Base-by-base conservation (phyloP, 176 grass and related monocot genomes). In the Carex kokanica region DNA sequence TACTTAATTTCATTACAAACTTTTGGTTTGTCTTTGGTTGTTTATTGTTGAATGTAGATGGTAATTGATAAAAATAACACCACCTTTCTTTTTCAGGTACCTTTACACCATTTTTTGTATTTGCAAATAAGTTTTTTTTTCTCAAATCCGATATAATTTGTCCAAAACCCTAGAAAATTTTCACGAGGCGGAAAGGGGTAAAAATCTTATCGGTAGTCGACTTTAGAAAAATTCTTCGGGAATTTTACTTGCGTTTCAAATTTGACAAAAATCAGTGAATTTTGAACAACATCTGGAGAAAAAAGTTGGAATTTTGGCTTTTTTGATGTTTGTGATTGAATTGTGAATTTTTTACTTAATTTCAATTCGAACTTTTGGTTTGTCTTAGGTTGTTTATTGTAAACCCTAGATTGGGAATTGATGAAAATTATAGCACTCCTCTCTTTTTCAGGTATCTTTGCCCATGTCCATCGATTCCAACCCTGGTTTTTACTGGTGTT, bases 161-260 rank as follows among this genome's bases (percentile, higher is more conserved):
- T 17, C 52, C 23, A 60, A 78, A 80, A 80, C 77, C 79, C 57
- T 81, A 62, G 57, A 63, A 43, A 24, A 24, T 43, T 45, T 45
- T 49, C 15, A 27, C 36, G 59, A 2, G n/a, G 10, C 11, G 1
- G 71, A 27, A 51, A 74, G 45, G 71, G 71, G 71, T 17, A 18
- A 21, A 52, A 2, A 25, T 27, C 3, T 41, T 70, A 70, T 3
- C 17, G 32, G 36, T 43, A 10, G 17, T n/a, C 17, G 43, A 11
- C 3, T 11, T 43, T n/a, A 11, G 67, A 70, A 74, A 40, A 68
- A 17, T 2, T 67, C 14, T 56, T 56, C 5, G 25, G 25, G 29
- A 16, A 34, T 66, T 15, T 12, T 66, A 16, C 29, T 16, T 32
- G 6, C 16, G 5, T 51, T 36, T 60, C 54, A 1, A 65, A 29